Percentiles rank a stretch among this genome's conserved stretches.
Conservation (phyloP, 345 rosid genomes). For the Hibiscus tridactylites region DNA sequence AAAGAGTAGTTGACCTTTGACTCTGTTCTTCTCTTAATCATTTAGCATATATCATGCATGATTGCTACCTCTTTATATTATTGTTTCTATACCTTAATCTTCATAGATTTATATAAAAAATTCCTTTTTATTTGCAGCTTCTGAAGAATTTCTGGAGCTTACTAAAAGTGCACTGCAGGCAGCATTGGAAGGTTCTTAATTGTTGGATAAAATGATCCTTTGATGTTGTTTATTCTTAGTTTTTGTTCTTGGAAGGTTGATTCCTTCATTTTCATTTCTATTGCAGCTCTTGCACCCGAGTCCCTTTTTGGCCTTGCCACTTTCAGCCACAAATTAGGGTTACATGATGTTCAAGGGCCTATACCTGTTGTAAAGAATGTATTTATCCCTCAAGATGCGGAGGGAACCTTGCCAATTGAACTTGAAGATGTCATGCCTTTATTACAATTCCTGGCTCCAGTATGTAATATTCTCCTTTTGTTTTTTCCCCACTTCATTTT, state of each 20-base stretch:
- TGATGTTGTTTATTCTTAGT: not conserved
- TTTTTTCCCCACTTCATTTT: not conserved
- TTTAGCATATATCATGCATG: not conserved
- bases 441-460: constrained; percentile 88
- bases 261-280: not conserved
- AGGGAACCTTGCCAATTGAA: constrained; percentile 56
- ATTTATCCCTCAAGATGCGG: constrained; percentile 69
- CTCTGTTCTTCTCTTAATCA: not conserved
- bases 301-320: constrained; percentile 89
- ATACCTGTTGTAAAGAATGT: constrained; percentile 82
- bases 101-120: not conserved
- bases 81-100: not conserved
- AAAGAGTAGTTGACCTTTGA: not conserved
- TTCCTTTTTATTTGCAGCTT: constrained; percentile 46
- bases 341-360: constrained; percentile 97
- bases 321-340: constrained; percentile 85
- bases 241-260: not conserved
- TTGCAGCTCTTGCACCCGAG: constrained; percentile 77
- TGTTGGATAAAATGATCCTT: constrained; percentile 7
- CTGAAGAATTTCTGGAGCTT: constrained; percentile 96
- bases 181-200: constrained; percentile 68
- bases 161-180: constrained; percentile 90
- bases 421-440: constrained; percentile 96
- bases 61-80: not conserved
- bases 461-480: constrained; percentile 21